These are phyloP conservation scores for Suillus subaureus DNA, from an alignment of 768 basidiomycete genomes.

Conservation along the genomic window DNA sequence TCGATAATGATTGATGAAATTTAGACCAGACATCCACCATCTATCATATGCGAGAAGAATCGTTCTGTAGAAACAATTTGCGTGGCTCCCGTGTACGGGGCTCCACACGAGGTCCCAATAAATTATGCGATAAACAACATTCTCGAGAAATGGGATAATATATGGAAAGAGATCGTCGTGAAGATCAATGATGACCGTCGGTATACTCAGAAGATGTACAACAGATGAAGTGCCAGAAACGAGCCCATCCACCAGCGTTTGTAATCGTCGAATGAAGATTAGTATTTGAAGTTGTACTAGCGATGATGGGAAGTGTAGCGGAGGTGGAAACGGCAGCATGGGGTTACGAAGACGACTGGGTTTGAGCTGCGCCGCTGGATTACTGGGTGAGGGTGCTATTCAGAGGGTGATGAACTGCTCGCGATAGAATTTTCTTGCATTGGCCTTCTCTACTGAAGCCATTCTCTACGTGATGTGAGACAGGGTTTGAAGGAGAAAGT, in stretches of 20 bases:
- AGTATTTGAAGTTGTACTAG: not conserved
- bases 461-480: no score
- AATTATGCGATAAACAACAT: no score
- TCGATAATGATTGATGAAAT: not conserved
- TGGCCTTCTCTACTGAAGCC: no score
- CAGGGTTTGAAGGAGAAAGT: no score
- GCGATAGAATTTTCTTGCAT: not conserved
- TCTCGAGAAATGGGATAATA: no score
- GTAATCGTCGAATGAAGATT: not conserved
- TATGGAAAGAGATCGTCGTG: not conserved
- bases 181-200: not conserved
- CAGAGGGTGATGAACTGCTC: not conserved
- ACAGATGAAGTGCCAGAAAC: not conserved
- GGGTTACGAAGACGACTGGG: not conserved
- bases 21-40: not conserved
- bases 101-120: no score
- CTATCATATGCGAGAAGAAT: no score
- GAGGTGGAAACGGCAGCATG: not conserved
- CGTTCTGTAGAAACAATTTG: no score
- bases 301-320: not conserved
- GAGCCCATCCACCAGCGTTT: not conserved
- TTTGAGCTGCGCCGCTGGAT: not conserved
- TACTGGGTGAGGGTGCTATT: not conserved
- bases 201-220: not conserved
- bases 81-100: no score